phyloP scores from a whole-genome alignment of 1,284 basidiomycete genomes.

The Pseudomicrostroma phylloplanum region DNA sequence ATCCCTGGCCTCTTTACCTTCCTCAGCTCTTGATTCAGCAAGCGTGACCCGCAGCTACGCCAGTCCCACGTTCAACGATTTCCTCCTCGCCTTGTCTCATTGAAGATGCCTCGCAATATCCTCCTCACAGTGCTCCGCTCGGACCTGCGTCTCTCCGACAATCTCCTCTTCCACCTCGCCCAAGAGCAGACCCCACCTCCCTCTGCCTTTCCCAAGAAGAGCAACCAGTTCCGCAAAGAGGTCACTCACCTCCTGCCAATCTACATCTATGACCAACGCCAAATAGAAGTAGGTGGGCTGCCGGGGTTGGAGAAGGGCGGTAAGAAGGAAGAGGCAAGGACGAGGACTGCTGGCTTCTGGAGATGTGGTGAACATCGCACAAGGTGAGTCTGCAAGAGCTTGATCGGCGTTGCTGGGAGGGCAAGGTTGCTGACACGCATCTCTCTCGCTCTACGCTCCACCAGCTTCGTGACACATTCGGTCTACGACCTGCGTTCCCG shows the following conservation, averaged over 20 bases:
- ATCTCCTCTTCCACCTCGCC: slow-evolving; percentile 35
- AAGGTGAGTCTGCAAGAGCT: slow-evolving; percentile 15
- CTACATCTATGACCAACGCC: slow-evolving; percentile 36
- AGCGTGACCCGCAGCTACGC: too few species aligned
- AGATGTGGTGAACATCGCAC: slow-evolving; percentile 27
- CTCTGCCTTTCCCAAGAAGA: slow-evolving; percentile 9
- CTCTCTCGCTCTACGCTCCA: background rate
- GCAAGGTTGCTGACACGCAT: background rate
- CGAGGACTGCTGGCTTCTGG: slow-evolving; percentile 30
- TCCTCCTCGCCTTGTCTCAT: too few species aligned
- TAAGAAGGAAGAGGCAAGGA: slow-evolving; percentile 26
- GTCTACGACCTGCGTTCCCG: slow-evolving; percentile 31
- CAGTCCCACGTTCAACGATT: too few species aligned
- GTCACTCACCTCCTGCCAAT: slow-evolving; percentile 40
- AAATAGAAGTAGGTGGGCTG: slow-evolving; percentile 33
- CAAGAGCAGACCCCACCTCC: slow-evolving; percentile 20
- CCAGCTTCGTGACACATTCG: slow-evolving; percentile 31
- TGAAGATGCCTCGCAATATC: slow-evolving; percentile 3
- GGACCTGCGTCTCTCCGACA: slow-evolving; percentile 40
- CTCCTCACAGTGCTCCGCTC: slow-evolving; percentile 21
- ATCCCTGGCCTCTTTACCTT: too few species aligned
- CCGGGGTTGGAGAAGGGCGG: slow-evolving; percentile 23
- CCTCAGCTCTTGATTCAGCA: too few species aligned
- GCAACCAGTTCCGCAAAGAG: slow-evolving; percentile 21
- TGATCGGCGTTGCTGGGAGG: background rate